A percentile compares a stretch with the other conserved stretches of the same genome.
phyloP scores from a whole-genome alignment of 2,329 filamentous ascomycete species.

The Colletotrichum kahawae region DNA sequence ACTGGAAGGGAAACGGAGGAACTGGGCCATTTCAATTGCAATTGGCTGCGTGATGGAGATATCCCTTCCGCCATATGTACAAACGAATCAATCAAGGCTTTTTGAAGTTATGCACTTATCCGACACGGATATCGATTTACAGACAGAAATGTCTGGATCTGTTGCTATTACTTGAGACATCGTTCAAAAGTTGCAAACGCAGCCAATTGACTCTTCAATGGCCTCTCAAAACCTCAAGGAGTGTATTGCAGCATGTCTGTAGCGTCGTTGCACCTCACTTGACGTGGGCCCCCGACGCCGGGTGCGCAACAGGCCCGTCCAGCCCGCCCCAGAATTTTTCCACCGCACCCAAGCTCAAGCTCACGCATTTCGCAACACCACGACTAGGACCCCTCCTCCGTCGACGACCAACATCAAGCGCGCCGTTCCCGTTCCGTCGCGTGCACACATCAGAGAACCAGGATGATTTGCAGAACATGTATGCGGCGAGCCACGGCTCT shows the following conservation, averaged over 20 bases:
- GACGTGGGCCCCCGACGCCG: background rate
- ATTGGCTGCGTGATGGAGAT: constrained; percentile 18
- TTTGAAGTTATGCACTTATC: constrained; percentile 15
- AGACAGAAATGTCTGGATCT: background rate
- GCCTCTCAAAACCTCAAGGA: background rate
- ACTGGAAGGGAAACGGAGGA: background rate
- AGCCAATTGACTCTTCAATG: background rate
- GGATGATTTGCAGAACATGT: constrained; percentile 52
- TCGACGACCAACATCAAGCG: background rate
- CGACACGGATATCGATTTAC: background rate
- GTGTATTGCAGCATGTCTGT: background rate
- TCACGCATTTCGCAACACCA: constrained; percentile 17
- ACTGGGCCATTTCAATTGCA: constrained; percentile 5
- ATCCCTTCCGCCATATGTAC: constrained; percentile 18
- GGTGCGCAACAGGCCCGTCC: constrained; percentile 17
- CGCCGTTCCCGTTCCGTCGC: background rate
- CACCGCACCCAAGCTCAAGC: constrained; percentile 9
- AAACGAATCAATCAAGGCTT: constrained; percentile 20
- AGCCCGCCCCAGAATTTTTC: constrained; percentile 26
- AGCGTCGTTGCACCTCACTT: background rate
- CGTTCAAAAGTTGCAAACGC: background rate
- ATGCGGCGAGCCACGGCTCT: constrained; percentile 50
- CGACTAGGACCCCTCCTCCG: background rate
- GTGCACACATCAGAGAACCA: background rate
- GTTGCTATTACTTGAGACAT: background rate